A percentile compares a stretch with the other conserved stretches of the same genome.
phyloP scores from a whole-genome alignment of 2,329 filamentous ascomycete genomes.

The Sclerotinia sclerotiorum region DNA sequence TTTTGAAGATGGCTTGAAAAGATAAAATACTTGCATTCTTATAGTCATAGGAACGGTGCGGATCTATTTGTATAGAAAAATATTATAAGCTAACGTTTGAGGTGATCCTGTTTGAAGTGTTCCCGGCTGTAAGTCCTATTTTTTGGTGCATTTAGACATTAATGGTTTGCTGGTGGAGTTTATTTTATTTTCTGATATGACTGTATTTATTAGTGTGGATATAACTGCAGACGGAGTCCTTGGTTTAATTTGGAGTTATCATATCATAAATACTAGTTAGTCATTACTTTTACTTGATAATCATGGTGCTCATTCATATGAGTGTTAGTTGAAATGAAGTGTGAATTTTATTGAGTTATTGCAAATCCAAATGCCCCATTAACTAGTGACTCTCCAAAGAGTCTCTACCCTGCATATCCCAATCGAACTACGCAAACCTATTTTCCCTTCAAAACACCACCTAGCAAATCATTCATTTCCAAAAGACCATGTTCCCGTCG shows the following conservation, averaged over 20 bases:
- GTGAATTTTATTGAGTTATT: neutral
- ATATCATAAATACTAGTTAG: no score
- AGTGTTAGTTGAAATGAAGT: neutral
- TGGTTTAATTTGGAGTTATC: neutral
- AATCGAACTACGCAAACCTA: neutral
- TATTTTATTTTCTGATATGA: neutral
- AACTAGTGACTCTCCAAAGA: no score
- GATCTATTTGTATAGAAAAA: neutral
- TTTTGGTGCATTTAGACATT: neutral
- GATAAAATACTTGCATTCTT: neutral
- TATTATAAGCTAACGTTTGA: fast-evolving
- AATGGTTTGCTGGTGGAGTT: neutral
- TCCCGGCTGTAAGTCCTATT: neutral
- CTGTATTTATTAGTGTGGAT: no score
- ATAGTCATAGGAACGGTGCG: neutral
- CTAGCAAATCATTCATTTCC: neutral
- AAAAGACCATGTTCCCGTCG: neutral
- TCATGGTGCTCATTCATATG: no score
- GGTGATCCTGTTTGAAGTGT: no score
- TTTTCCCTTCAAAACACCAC: neutral
- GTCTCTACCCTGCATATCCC: no score
- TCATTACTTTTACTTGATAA: neutral
- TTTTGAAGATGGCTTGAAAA: no score
- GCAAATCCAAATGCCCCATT: no score
- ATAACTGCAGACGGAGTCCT: neutral